Evolutionary conservation across 2,329 filamentous ascomycete species (phyloP), one percentile per base, ranked within the genome.

Genomic region (Xylaria sp.): DNA sequence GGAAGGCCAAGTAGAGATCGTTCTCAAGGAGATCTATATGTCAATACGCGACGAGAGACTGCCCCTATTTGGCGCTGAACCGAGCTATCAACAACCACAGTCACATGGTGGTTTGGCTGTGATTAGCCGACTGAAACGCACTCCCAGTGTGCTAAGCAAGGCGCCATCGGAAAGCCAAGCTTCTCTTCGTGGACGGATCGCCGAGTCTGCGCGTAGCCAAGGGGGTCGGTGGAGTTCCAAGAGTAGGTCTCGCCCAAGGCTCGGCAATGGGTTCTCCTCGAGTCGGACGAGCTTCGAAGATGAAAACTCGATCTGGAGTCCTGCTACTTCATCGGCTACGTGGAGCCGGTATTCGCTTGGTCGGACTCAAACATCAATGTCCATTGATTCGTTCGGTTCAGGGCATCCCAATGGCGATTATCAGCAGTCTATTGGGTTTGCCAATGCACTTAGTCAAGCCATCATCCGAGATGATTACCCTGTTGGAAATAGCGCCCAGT

Each of bases 391-490:
- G 0, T 90, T 98, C 74, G 91, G 90, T 23, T 94, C 93, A 1
- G 88, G 90, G 41, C 91, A 91, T 79, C 90, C 89, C 5, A 88
- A 90, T 56, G 90, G 89, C 51, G 94, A 97, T 75, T 98, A 95
- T 79, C 94, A 98, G 80, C 94, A 97, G 81, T 97, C 94, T 0
- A 97, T 99, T 77, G 96, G 96, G 0, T 99, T 99, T 78, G 96
- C 96, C 64, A 98, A 97, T 79, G 96, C 96, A 3, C 86, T 99
- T 12, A 97, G 94, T 75, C 95, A 98, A 79, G 95, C 95, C 43
- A 99, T 98, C 72, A 97, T 97, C 73, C 92, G 96, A 4, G 95
- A 98, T 76, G 94, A 97, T 76, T 86, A 87, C 55, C 86, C 88
- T 18, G 86, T 86, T 12, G 85, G 85, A 51, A 82, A 84, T 71